These are phyloP conservation scores for Camellia lanceoleosa DNA, from an alignment of 148 eudicot genomes.

Conservation along the genomic window DNA sequence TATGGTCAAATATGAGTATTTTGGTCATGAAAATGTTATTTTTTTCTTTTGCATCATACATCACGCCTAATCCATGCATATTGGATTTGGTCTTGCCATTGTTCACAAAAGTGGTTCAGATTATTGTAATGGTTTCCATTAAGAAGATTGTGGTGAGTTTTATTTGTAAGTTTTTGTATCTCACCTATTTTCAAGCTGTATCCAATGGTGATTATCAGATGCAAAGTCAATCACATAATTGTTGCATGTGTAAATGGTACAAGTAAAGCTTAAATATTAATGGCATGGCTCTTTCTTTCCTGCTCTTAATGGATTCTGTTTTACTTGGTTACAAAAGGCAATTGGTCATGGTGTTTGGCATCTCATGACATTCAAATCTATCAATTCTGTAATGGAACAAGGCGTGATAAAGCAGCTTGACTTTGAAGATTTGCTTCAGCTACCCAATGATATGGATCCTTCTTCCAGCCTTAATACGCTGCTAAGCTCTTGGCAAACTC, in stretches of 20 bases:
- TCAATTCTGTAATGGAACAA: conserved; percentile 58
- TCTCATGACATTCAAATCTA: conserved; percentile 56
- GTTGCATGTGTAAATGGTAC: neutral
- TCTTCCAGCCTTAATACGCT: conserved; percentile 52
- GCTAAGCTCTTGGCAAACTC: conserved; percentile 56
- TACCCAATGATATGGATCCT: conserved; percentile 83
- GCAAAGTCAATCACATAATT: too few relatives aligned
- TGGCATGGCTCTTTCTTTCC: neutral
- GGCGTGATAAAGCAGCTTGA: conserved; percentile 81
- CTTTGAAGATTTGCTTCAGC: conserved; percentile 75
- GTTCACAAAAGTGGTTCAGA: too few relatives aligned
- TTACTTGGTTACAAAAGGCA: conserved; percentile 41
- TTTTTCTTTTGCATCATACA: too few relatives aligned
- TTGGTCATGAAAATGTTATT: too few relatives aligned
- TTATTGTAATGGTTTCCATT: too few relatives aligned
- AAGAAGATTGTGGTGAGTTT: too few relatives aligned
- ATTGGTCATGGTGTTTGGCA: conserved; percentile 40
- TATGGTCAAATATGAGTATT: too few relatives aligned
- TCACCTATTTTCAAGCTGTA: too few relatives aligned
- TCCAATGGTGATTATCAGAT: too few relatives aligned
- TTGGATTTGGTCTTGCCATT: too few relatives aligned
- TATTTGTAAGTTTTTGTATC: too few relatives aligned
- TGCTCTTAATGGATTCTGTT: conserved; percentile 4
- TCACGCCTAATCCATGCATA: too few relatives aligned
- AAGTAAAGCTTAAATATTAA: conserved; percentile 1